Conservation (phyloP, 371 early-diverging fungal species). For the Rhizopus sp. region DNA sequence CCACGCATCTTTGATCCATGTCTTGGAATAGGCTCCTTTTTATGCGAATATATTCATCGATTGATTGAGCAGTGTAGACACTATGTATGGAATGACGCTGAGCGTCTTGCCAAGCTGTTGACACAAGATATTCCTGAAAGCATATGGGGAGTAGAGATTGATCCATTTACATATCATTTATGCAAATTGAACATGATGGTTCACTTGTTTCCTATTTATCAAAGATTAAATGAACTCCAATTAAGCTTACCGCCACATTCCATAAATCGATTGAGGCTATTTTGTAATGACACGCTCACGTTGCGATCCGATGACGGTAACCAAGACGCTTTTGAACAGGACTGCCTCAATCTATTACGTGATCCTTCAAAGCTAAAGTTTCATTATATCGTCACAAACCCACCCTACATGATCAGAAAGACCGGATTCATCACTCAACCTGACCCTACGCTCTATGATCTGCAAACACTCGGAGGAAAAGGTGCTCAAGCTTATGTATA, state of each 20-base stretch:
- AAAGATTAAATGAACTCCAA: slow-evolving; percentile 29
- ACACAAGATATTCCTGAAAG: slow-evolving; percentile 35
- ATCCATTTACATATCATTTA: slow-evolving; percentile 56
- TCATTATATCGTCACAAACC: slow-evolving; percentile 66
- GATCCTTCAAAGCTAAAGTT: slow-evolving; percentile 48
- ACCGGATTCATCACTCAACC: slow-evolving; percentile 62
- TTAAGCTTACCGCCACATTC: slow-evolving; percentile 7
- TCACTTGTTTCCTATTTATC: slow-evolving; percentile 44
- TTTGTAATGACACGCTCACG: slow-evolving; percentile 61
- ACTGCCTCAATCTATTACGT: slow-evolving; percentile 44
- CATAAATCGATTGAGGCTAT: slow-evolving; percentile 46
- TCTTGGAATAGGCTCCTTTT: slow-evolving; percentile 63
- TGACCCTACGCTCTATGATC: slow-evolving; percentile 58
- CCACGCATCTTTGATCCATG: slow-evolving; percentile 60
- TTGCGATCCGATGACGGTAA: slow-evolving; percentile 23
- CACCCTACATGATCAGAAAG: slow-evolving; percentile 71
- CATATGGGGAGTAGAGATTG: slow-evolving; percentile 66
- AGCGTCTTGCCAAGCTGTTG: slow-evolving; percentile 30
- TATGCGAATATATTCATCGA: slow-evolving; percentile 54
- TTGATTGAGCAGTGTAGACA: slow-evolving; percentile 35
- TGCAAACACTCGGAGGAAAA: slow-evolving; percentile 46
- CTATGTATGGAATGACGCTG: slow-evolving; percentile 44
- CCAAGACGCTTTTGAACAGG: slow-evolving; percentile 39
- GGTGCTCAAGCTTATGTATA: slow-evolving; percentile 51
- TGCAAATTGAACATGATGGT: slow-evolving; percentile 44